Evolutionary conservation across 2,329 filamentous ascomycete genomes (phyloP).

Genomic region (Elsinoe perseae): DNA sequence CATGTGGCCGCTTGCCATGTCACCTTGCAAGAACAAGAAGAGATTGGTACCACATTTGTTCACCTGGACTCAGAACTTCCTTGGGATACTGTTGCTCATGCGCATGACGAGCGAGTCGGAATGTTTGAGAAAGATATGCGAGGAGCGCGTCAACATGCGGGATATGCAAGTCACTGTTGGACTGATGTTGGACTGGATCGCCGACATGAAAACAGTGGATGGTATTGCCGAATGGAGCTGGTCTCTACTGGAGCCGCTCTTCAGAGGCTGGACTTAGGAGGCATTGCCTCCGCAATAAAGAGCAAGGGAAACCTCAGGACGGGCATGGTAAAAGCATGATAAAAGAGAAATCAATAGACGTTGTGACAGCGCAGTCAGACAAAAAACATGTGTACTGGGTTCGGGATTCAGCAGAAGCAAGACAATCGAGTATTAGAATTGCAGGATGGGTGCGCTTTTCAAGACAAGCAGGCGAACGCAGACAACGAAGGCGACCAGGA

Average conservation of each 20-base stretch:
- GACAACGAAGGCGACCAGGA: too few species aligned
- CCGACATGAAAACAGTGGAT: slow-evolving; percentile 50
- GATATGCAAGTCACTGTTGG: slow-evolving; percentile 46
- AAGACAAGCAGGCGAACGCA: too few species aligned
- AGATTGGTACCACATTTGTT: slow-evolving; percentile 52
- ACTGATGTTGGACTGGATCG: slow-evolving; percentile 53
- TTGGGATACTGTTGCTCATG: slow-evolving; percentile 51
- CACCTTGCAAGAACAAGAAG: slow-evolving; percentile 51
- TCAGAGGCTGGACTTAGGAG: slow-evolving; percentile 2
- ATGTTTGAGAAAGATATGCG: slow-evolving; percentile 44
- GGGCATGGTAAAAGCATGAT: too few species aligned
- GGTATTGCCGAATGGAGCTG: slow-evolving; percentile 51
- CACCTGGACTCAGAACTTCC: slow-evolving; percentile 56
- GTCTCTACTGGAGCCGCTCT: slow-evolving; percentile 44
- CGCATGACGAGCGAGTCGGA: slow-evolving; percentile 48
- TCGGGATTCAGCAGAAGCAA: too few species aligned
- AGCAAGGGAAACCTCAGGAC: too few species aligned
- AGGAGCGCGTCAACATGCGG: slow-evolving; percentile 39
- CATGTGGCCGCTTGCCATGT: slow-evolving; percentile 53
- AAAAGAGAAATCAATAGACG: too few species aligned
- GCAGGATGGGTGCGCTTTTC: too few species aligned
- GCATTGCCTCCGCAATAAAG: not conserved
- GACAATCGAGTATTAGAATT: too few species aligned
- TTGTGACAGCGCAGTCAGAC: too few species aligned
- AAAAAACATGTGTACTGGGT: too few species aligned